Conservation (phyloP, 305 asterid genomes). For the Fraxinus latifolia region DNA sequence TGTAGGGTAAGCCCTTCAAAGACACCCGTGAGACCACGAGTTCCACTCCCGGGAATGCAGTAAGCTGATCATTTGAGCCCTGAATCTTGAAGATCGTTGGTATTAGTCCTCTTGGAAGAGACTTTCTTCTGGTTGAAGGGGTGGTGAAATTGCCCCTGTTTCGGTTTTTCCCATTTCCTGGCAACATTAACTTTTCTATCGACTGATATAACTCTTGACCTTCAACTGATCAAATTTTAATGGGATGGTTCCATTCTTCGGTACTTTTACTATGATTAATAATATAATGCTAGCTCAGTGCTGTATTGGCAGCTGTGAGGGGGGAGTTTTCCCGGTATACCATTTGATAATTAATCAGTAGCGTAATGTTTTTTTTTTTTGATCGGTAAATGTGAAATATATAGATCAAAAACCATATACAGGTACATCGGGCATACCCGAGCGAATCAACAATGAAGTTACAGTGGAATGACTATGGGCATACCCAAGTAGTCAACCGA, state of each 20-base stretch:
- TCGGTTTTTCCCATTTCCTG: constrained; percentile 16
- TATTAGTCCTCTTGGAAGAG: constrained; percentile 26
- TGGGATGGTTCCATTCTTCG: background rate
- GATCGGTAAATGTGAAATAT: too few relatives aligned
- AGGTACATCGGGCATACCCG: too few relatives aligned
- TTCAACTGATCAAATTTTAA: background rate
- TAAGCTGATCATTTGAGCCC: constrained; percentile 6
- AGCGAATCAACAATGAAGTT: too few relatives aligned
- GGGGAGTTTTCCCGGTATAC: background rate
- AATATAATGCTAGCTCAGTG: background rate
- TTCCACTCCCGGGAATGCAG: constrained; percentile 33
- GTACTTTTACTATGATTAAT: background rate
- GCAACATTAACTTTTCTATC: background rate
- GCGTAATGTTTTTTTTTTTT: background rate
- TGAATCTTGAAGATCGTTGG: background rate
- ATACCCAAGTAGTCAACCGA: too few relatives aligned
- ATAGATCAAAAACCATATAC: too few relatives aligned
- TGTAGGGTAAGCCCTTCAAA: constrained; percentile 60
- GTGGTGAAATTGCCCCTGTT: constrained; percentile 11
- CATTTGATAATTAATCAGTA: background rate
- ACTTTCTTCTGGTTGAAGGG: background rate
- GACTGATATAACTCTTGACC: constrained; percentile 12
- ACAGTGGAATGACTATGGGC: too few relatives aligned
- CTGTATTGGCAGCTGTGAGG: background rate
- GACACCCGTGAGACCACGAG: constrained; percentile 57